phyloP scores from a whole-genome alignment of 768 basidiomycete species.

The Crepidotus variabilis region DNA sequence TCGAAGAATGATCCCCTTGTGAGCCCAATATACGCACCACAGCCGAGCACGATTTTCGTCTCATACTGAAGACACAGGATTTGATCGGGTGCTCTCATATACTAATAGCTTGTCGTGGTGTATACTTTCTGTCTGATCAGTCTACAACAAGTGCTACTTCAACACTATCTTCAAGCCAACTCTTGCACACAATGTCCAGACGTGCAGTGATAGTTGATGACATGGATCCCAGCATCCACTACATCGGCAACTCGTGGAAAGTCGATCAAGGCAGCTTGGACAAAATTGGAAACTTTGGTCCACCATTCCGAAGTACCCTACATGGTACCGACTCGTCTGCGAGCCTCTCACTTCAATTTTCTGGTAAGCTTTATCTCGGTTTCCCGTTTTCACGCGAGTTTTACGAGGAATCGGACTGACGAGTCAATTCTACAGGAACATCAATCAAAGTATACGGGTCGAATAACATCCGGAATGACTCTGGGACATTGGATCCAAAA shows the following conservation, averaged over 20 bases:
- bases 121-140: no score
- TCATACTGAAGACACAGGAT: no score
- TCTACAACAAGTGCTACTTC: no score
- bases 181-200: not conserved
- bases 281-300: constrained; percentile 14
- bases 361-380: constrained; percentile 7
- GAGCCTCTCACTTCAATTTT: constrained; percentile 13
- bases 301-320: constrained; percentile 13
- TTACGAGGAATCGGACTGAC: not conserved
- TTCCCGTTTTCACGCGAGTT: not conserved
- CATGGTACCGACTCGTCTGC: constrained; percentile 14
- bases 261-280: constrained; percentile 4
- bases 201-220: not conserved
- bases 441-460: constrained; percentile 6
- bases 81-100: no score
- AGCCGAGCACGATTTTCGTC: no score
- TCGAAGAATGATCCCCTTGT: no score
- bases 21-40: no score
- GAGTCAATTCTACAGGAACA: constrained; percentile 1
- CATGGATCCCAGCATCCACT: not conserved
- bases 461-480: constrained; percentile 3
- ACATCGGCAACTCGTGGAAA: not conserved
- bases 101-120: no score
- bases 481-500: constrained; percentile 7
- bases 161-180: no score